phyloP scores from a whole-genome alignment of 2,329 filamentous ascomycete genomes.

The Pyricularia sp. region DNA sequence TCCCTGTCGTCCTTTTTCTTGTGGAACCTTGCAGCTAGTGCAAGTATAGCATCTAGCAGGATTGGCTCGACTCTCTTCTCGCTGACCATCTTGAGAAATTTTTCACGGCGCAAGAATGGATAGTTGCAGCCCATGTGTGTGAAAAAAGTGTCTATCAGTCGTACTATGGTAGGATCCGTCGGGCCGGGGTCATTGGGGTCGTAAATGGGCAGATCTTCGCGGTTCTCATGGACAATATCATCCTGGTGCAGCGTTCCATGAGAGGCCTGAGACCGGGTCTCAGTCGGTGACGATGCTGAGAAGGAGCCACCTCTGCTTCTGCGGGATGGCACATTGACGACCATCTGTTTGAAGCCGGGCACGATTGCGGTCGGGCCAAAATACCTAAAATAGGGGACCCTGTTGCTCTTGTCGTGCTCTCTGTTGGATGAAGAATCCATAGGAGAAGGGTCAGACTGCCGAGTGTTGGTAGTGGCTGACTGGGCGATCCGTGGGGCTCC shows the following conservation, averaged over 20 bases:
- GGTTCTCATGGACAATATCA: slow-evolving; percentile 22
- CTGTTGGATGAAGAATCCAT: slow-evolving; percentile 29
- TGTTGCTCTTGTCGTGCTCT: slow-evolving; percentile 41
- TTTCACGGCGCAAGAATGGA: slow-evolving; percentile 57
- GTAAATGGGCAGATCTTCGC: slow-evolving; percentile 57
- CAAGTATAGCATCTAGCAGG: slow-evolving; percentile 75
- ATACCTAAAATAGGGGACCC: slow-evolving; percentile 81
- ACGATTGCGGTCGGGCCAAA: slow-evolving; percentile 87
- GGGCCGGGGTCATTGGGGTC: slow-evolving; percentile 58
- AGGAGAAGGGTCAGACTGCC: not conserved
- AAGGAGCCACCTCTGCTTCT: slow-evolving; percentile 46
- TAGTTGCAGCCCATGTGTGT: slow-evolving; percentile 73
- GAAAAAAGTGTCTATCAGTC: slow-evolving; percentile 72
- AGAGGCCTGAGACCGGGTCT: slow-evolving; percentile 9
- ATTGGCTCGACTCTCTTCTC: slow-evolving; percentile 76
- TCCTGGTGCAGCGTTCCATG: slow-evolving; percentile 24
- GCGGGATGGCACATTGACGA: slow-evolving; percentile 49
- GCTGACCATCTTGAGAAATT: slow-evolving; percentile 61
- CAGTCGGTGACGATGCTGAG: slow-evolving; percentile 29
- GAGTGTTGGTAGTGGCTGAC: not conserved
- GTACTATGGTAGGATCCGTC: slow-evolving; percentile 61
- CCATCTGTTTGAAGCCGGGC: slow-evolving; percentile 87
- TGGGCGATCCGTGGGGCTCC: slow-evolving; percentile 8
- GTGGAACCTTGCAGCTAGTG: slow-evolving; percentile 64
- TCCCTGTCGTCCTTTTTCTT: slow-evolving; percentile 39